Conservation (phyloP, 768 basidiomycete species). For the Suillus variegatus region DNA sequence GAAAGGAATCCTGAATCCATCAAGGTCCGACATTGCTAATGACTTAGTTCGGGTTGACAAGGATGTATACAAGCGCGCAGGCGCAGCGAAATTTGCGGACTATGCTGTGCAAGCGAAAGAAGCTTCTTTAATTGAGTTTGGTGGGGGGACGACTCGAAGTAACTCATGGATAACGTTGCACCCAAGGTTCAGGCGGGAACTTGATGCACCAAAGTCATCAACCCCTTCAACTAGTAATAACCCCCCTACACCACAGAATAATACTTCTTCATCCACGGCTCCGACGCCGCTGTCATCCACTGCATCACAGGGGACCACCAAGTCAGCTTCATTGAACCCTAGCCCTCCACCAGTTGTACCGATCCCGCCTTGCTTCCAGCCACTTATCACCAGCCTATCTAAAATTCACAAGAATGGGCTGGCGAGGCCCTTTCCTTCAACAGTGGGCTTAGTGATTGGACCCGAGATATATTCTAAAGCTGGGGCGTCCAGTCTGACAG, state of each 20-base stretch:
- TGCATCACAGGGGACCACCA: background rate
- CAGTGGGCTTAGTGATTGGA: slow-evolving; percentile 36
- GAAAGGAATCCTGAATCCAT: slow-evolving; percentile 34
- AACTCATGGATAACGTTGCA: slow-evolving; percentile 32
- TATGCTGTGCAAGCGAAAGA: slow-evolving; percentile 28
- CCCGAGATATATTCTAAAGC: slow-evolving; percentile 39
- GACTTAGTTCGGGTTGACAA: slow-evolving; percentile 33
- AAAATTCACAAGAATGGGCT: slow-evolving; percentile 33
- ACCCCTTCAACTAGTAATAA: background rate
- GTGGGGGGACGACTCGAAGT: slow-evolving; percentile 13
- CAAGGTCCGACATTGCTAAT: slow-evolving; percentile 39
- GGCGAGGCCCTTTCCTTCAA: slow-evolving; percentile 35
- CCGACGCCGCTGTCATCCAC: too few species aligned
- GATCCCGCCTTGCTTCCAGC: slow-evolving; percentile 18
- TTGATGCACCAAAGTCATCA: background rate
- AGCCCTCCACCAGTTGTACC: too few species aligned
- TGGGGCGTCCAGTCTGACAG: slow-evolving; percentile 41
- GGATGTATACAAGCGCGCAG: slow-evolving; percentile 24
- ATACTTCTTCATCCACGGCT: background rate
- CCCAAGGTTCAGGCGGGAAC: slow-evolving; percentile 17
- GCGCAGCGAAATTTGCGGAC: slow-evolving; percentile 27
- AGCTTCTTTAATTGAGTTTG: slow-evolving; percentile 30
- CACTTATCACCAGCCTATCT: slow-evolving; percentile 37
- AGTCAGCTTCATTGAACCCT: background rate
- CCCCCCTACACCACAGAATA: background rate